These are phyloP conservation scores for Alternaria gaisen DNA, from an alignment of 2,329 filamentous ascomycete species.

Conservation along the genomic window DNA sequence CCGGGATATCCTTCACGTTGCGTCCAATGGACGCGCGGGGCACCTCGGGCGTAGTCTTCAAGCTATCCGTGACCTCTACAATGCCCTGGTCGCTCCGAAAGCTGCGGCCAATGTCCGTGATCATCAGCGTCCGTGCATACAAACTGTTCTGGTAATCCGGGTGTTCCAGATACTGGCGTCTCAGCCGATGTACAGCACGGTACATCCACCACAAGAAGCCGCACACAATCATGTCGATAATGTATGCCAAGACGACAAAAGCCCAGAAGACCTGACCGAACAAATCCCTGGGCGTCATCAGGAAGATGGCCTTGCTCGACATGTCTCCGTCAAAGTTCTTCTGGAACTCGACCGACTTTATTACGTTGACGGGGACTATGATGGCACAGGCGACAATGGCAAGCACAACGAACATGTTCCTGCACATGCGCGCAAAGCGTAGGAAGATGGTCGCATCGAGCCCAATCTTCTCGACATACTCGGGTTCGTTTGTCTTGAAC, in stretches of 20 bases:
- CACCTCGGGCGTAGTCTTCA: slow-evolving; percentile 80
- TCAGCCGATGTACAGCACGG: slow-evolving; percentile 72
- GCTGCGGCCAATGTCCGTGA: slow-evolving; percentile 85
- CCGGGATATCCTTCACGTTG: slow-evolving; percentile 89
- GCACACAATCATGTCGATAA: slow-evolving; percentile 78
- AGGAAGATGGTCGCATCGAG: slow-evolving; percentile 92
- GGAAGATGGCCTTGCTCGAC: slow-evolving; percentile 24
- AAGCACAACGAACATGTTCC: slow-evolving; percentile 83
- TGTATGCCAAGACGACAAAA: slow-evolving; percentile 66
- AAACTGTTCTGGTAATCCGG: slow-evolving; percentile 88
- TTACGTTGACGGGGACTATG: slow-evolving; percentile 82
- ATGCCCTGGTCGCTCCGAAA: slow-evolving; percentile 86
- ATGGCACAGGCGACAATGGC: slow-evolving; percentile 77
- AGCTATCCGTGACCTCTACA: slow-evolving; percentile 79
- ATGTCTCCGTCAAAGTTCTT: slow-evolving; percentile 19
- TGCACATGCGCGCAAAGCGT: slow-evolving; percentile 87
- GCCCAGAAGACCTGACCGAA: slow-evolving; percentile 64
- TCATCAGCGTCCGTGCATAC: slow-evolving; percentile 73
- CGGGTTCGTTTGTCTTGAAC: slow-evolving; percentile 77
- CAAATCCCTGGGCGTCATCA: slow-evolving; percentile 57
- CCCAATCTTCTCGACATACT: slow-evolving; percentile 82
- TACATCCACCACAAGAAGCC: slow-evolving; percentile 94
- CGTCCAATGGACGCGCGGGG: slow-evolving; percentile 84
- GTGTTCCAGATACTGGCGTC: slow-evolving; percentile 82
- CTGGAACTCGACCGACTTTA: slow-evolving; percentile 21